Evolutionary conservation across 148 eudicot genomes (phyloP).

Genomic region (Fagopyrum tataricum): DNA sequence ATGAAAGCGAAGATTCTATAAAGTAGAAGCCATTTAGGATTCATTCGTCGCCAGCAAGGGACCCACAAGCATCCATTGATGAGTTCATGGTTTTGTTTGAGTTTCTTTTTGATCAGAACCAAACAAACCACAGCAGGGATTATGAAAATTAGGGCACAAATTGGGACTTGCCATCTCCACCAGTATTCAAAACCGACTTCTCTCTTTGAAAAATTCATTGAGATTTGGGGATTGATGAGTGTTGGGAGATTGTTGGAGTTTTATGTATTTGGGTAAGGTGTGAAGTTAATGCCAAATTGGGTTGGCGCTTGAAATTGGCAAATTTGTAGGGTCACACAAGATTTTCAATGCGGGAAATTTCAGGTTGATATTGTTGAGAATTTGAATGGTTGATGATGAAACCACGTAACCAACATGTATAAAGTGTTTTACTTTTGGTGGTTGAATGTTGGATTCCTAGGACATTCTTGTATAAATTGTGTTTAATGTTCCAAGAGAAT

Average conservation of each 20-base stretch:
- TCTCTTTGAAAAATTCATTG: conserved; percentile 10
- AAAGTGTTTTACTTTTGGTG: neutral
- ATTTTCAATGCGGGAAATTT: too few species aligned
- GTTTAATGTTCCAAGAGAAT: too few species aligned
- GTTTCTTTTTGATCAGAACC: conserved; percentile 20
- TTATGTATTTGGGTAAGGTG: neutral
- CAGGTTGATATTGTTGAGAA: too few species aligned
- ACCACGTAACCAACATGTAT: neutral
- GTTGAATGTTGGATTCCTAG: neutral
- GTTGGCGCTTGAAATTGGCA: neutral
- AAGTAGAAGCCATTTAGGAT: conserved; percentile 57
- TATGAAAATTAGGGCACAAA: conserved; percentile 48
- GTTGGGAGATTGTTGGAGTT: neutral
- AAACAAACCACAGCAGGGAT: conserved; percentile 33
- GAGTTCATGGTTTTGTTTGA: neutral
- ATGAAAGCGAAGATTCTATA: conserved; percentile 53
- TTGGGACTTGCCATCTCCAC: conserved; percentile 64
- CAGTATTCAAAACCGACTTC: conserved; percentile 41
- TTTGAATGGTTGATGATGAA: neutral
- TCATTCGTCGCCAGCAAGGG: conserved; percentile 63
- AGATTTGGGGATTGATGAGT: neutral
- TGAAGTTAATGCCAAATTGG: neutral
- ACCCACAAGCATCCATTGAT: conserved; percentile 42
- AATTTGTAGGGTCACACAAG: neutral
- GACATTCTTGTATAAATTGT: too few species aligned